Conservation (phyloP, 352 stramenopile genomes). For the Pythium guiyangense region DNA sequence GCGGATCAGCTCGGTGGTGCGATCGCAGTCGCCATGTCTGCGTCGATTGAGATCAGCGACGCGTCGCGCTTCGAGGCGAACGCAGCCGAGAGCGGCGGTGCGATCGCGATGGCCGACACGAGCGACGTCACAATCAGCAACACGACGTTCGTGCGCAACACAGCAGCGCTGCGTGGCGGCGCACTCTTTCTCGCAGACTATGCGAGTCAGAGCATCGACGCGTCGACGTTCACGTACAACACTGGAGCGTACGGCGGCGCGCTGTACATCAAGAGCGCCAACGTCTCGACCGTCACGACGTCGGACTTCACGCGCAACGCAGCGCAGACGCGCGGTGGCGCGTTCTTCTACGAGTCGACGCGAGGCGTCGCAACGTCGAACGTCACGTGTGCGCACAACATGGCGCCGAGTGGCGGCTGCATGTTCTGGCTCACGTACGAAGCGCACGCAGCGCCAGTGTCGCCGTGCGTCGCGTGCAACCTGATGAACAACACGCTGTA, state of each 20-base stretch:
- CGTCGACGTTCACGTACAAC: slow-evolving; percentile 24
- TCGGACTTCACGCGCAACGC: slow-evolving; percentile 29
- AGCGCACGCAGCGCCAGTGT: slow-evolving; percentile 8
- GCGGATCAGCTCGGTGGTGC: slow-evolving; percentile 47
- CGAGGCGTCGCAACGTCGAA: slow-evolving; percentile 14
- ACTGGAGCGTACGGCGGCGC: slow-evolving; percentile 28
- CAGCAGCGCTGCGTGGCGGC: slow-evolving; percentile 21
- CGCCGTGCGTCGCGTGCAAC: slow-evolving; percentile 31
- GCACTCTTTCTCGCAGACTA: slow-evolving; percentile 29
- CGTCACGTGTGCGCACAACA: slow-evolving; percentile 33
- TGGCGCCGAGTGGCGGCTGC: slow-evolving; percentile 47
- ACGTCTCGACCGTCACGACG: slow-evolving; percentile 10
- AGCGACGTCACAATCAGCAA: slow-evolving; percentile 13
- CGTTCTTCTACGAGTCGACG: slow-evolving; percentile 39
- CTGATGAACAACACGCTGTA: slow-evolving; percentile 50
- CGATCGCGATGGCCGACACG: slow-evolving; percentile 13
- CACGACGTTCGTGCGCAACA: slow-evolving; percentile 18
- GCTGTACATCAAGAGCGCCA: slow-evolving; percentile 25
- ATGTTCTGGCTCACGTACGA: slow-evolving; percentile 54
- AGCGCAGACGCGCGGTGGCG: slow-evolving; percentile 33
- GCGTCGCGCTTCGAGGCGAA: slow-evolving; percentile 32
- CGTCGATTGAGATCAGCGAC: slow-evolving; percentile 12
- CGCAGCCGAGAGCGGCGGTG: slow-evolving; percentile 26
- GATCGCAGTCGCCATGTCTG: slow-evolving; percentile 19
- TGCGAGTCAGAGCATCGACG: slow-evolving; percentile 14